phyloP scores from a whole-genome alignment of 2,329 filamentous ascomycete genomes.

The Phialemoniopsis sp. region DNA sequence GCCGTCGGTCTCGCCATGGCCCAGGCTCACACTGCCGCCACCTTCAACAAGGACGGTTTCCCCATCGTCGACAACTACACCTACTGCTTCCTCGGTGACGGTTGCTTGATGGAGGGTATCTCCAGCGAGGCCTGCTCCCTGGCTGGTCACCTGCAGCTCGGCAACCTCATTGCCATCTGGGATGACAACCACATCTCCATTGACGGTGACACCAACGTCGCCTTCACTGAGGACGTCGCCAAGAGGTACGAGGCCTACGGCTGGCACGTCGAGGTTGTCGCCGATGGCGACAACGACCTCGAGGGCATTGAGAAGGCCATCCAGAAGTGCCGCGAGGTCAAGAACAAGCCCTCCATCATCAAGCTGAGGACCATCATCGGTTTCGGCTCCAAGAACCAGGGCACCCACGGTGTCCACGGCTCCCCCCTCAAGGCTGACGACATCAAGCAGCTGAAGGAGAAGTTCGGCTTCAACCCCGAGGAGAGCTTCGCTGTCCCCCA shows the following conservation, averaged over 20 bases:
- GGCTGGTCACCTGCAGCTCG: constrained; percentile 94
- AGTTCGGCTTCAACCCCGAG: constrained; percentile 94
- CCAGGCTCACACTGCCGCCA: constrained; percentile 83
- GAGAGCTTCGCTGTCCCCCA: constrained; percentile 91
- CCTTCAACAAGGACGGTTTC: constrained; percentile 96
- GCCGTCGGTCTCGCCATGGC: constrained; percentile 97
- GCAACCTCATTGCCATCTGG: constrained; percentile 95
- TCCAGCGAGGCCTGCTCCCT: constrained; percentile 87
- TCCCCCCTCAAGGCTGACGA: constrained; percentile 94
- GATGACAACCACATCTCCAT: constrained; percentile 98
- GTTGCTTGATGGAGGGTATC: constrained; percentile 98
- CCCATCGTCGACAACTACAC: constrained; percentile 95
- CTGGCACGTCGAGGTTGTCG: constrained; percentile 85
- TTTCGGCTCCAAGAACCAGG: constrained; percentile 88
- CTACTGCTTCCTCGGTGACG: constrained; percentile 94
- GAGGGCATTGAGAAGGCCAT: constrained; percentile 85
- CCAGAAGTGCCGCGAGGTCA: constrained; percentile 78
- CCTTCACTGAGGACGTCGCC: constrained; percentile 94
- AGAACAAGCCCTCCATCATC: constrained; percentile 95
- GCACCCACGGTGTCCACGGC: constrained; percentile 93
- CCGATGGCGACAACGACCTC: constrained; percentile 85
- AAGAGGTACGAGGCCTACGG: constrained; percentile 97
- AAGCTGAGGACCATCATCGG: constrained; percentile 97
- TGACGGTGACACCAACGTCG: constrained; percentile 91
- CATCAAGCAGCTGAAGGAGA: constrained; percentile 86